A percentile compares a stretch with the other conserved stretches of the same genome.
phyloP scores from a whole-genome alignment of 345 rosid species.

The Rhizophora apiculata region DNA sequence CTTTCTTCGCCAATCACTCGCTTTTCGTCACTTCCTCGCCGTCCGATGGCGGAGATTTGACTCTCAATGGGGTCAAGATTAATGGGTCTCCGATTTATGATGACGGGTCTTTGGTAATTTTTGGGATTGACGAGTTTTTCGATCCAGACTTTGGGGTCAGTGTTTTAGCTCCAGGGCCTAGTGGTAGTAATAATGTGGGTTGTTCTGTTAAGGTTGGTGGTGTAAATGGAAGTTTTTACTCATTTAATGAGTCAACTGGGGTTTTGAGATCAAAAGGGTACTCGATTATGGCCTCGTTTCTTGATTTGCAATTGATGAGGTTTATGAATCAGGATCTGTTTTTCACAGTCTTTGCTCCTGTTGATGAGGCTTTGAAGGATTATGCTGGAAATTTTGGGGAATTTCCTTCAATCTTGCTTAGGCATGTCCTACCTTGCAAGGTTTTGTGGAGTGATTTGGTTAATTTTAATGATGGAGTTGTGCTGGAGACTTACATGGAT shows the following conservation, averaged over 20 bases:
- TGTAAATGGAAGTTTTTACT: background rate
- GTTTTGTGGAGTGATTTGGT: constrained; percentile 33
- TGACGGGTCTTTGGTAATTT: constrained; percentile 37
- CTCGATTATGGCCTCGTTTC: constrained; percentile 43
- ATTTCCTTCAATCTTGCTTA: constrained; percentile 27
- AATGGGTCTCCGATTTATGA: constrained; percentile 26
- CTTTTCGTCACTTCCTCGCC: constrained; percentile 31
- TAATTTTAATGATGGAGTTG: constrained; percentile 16
- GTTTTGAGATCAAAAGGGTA: constrained; percentile 36
- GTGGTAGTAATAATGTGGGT: constrained; percentile 5
- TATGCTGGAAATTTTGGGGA: constrained; percentile 17
- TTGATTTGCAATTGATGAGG: constrained; percentile 35
- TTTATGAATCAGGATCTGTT: constrained; percentile 4
- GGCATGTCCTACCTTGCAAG: constrained; percentile 38
- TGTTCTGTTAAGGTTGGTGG: background rate
- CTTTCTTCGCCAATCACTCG: constrained; percentile 33
- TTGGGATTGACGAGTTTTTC: constrained; percentile 35
- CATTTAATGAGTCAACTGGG: constrained; percentile 21
- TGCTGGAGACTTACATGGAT: constrained; percentile 23
- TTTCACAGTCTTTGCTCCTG: constrained; percentile 46
- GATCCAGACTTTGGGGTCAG: constrained; percentile 20
- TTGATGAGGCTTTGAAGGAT: constrained; percentile 26
- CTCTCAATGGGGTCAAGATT: constrained; percentile 32
- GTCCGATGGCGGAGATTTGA: background rate
- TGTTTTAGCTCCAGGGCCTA: background rate